Evolutionary conservation across 1,284 basidiomycete species (phyloP).

Genomic region (Heterobasidion parviporum): DNA sequence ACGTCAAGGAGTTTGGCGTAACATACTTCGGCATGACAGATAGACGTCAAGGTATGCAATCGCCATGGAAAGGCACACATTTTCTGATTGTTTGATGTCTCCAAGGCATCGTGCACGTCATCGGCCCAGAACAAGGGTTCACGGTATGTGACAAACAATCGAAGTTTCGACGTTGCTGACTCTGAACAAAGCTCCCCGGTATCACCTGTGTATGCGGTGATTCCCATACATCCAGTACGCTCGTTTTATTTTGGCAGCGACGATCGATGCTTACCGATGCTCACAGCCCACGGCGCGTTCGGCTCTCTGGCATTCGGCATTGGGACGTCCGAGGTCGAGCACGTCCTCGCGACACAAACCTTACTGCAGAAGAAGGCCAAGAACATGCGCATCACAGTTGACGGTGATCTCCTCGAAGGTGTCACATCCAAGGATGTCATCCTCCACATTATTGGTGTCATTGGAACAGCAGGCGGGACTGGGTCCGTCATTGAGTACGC

Average conservation of each 20-base stretch:
- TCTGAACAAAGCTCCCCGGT: slow-evolving; percentile 66
- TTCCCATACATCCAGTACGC: slow-evolving; percentile 85
- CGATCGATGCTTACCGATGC: slow-evolving; percentile 1
- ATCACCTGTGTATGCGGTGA: slow-evolving; percentile 96
- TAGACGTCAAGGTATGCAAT: slow-evolving; percentile 68
- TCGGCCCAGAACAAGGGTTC: slow-evolving; percentile 95
- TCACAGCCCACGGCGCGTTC: slow-evolving; percentile 86
- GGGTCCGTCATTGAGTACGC: slow-evolving; percentile 92
- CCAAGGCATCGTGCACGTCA: slow-evolving; percentile 89
- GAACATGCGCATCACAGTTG: slow-evolving; percentile 93
- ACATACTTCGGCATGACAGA: slow-evolving; percentile 95
- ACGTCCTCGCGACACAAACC: slow-evolving; percentile 94
- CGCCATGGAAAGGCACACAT: neutral
- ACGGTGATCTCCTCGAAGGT: slow-evolving; percentile 80
- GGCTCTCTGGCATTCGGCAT: slow-evolving; percentile 96
- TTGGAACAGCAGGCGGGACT: slow-evolving; percentile 92
- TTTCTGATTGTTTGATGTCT: neutral
- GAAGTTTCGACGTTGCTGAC: neutral
- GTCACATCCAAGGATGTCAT: slow-evolving; percentile 95
- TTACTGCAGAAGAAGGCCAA: slow-evolving; percentile 88
- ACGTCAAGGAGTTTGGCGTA: slow-evolving; percentile 91
- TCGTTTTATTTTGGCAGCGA: neutral
- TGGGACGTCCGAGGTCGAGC: slow-evolving; percentile 95
- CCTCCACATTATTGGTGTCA: slow-evolving; percentile 88
- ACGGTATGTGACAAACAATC: slow-evolving; percentile 42